Evolutionary conservation across 2,329 filamentous ascomycete genomes (phyloP).

Genomic region (Bipolaris victoriae): DNA sequence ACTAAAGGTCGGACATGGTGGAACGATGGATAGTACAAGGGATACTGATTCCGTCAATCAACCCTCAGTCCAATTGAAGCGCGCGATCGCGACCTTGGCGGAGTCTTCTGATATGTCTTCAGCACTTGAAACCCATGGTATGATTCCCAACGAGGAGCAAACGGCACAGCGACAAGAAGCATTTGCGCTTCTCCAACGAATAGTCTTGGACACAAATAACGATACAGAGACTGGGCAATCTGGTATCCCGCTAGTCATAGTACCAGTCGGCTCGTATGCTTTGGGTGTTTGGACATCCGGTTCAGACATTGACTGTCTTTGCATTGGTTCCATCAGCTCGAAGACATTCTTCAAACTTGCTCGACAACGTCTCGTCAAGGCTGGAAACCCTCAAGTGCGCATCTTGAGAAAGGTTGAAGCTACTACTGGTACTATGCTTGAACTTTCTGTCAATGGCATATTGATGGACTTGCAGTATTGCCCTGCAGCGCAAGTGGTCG

Average conservation of each 20-base stretch:
- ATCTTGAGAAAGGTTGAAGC: conserved; percentile 65
- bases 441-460: conserved; percentile 64
- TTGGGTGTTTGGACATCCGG: conserved; percentile 65
- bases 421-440: conserved; percentile 67
- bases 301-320: conserved; percentile 71
- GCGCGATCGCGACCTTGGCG: conserved; percentile 14
- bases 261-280: conserved; percentile 70
- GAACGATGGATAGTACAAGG: background rate
- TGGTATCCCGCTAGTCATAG: conserved; percentile 56
- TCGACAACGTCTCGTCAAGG: conserved; percentile 60
- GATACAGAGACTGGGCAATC: conserved; percentile 13
- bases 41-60: conserved; percentile 9
- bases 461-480: conserved; percentile 72
- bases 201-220: conserved; percentile 46
- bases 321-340: conserved; percentile 66
- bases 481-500: conserved; percentile 61
- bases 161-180: conserved; percentile 51
- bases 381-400: conserved; percentile 52
- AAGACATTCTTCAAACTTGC: conserved; percentile 67
- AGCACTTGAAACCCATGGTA: conserved; percentile 24
- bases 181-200: conserved; percentile 55
- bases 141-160: conserved; percentile 59
- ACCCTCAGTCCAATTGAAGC: conserved; percentile 21
- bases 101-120: conserved; percentile 19
- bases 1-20: conserved; percentile 39